Evolutionary conservation across 1,284 basidiomycete species (phyloP).

Genomic region (Papiliotrema terrestris): DNA sequence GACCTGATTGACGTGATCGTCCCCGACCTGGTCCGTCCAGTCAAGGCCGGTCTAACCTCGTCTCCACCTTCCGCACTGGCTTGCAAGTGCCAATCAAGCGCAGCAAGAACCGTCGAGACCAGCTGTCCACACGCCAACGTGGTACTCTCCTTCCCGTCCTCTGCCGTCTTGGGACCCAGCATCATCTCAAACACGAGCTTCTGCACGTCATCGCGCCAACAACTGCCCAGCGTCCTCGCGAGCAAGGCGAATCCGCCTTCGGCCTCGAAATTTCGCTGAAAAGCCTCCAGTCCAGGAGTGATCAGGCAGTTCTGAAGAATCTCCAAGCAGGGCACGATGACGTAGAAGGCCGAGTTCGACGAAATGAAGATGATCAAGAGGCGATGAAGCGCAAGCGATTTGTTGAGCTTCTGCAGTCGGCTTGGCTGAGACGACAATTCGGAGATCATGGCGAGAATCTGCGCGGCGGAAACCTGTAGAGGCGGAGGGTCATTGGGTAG

Average conservation of each 20-base stretch:
- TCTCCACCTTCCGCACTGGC: slow-evolving; percentile 26
- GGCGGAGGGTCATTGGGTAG: slow-evolving; percentile 26
- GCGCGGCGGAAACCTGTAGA: slow-evolving; percentile 34
- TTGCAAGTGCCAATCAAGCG: slow-evolving; percentile 38
- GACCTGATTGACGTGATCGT: slow-evolving; percentile 28
- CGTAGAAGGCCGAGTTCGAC: slow-evolving; percentile 41
- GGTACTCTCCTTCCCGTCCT: slow-evolving; percentile 11
- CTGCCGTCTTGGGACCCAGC: slow-evolving; percentile 14
- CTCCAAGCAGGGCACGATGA: slow-evolving; percentile 39
- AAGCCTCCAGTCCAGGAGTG: slow-evolving; percentile 37
- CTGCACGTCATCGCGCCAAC: slow-evolving; percentile 41
- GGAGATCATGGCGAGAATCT: slow-evolving; percentile 36
- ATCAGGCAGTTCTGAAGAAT: slow-evolving; percentile 36
- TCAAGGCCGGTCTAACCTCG: slow-evolving; percentile 8
- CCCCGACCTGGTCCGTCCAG: slow-evolving; percentile 21
- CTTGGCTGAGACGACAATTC: slow-evolving; percentile 25
- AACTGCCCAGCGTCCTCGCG: slow-evolving; percentile 28
- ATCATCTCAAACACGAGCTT: slow-evolving; percentile 27
- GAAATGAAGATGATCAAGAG: slow-evolving; percentile 48
- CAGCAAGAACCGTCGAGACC: slow-evolving; percentile 31
- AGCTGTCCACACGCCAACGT: slow-evolving; percentile 25
- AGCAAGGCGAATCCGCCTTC: slow-evolving; percentile 47
- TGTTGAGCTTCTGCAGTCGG: slow-evolving; percentile 44
- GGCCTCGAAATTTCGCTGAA: slow-evolving; percentile 43
- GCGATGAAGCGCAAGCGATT: slow-evolving; percentile 44